Evolutionary conservation across 2,329 filamentous ascomycete genomes (phyloP).

Genomic region (Aspergillus transmontanensis): DNA sequence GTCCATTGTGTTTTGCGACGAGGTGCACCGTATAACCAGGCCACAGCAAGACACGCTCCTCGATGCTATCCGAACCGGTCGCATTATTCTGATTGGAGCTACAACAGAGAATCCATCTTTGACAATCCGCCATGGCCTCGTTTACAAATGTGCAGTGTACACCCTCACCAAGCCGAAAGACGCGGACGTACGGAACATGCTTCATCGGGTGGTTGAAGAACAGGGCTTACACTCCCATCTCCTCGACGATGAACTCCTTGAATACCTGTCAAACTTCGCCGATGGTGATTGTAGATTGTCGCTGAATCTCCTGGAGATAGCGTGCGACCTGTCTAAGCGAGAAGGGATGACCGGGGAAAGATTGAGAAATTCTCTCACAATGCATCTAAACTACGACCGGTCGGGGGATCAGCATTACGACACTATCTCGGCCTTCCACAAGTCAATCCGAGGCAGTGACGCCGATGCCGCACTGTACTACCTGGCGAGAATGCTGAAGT

Average conservation of each 20-base stretch:
- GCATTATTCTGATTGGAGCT: conserved; percentile 84
- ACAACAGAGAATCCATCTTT: conserved; percentile 96
- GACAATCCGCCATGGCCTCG: conserved; percentile 82
- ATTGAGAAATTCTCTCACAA: conserved; percentile 81
- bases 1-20: conserved; percentile 82
- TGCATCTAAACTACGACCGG: conserved; percentile 91
- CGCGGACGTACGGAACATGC: conserved; percentile 69
- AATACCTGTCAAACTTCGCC: conserved; percentile 80
- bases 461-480: conserved; percentile 91
- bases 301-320: conserved; percentile 87
- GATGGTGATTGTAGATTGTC: conserved; percentile 93
- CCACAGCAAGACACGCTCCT: conserved; percentile 94
- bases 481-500: conserved; percentile 91
- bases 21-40: conserved; percentile 62
- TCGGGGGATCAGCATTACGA: conserved; percentile 97
- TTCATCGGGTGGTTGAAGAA: conserved; percentile 71
- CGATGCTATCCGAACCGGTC: conserved; percentile 85
- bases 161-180: conserved; percentile 75
- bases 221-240: conserved; percentile 50
- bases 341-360: conserved; percentile 69
- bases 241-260: conserved; percentile 70
- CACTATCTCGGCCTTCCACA: conserved; percentile 95
- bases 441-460: conserved; percentile 85
- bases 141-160: conserved; percentile 85
- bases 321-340: conserved; percentile 72